Percentiles rank a stretch among this genome's conserved stretches.
phyloP scores from a whole-genome alignment of 768 basidiomycete species.

The Roridomyces roridus region DNA sequence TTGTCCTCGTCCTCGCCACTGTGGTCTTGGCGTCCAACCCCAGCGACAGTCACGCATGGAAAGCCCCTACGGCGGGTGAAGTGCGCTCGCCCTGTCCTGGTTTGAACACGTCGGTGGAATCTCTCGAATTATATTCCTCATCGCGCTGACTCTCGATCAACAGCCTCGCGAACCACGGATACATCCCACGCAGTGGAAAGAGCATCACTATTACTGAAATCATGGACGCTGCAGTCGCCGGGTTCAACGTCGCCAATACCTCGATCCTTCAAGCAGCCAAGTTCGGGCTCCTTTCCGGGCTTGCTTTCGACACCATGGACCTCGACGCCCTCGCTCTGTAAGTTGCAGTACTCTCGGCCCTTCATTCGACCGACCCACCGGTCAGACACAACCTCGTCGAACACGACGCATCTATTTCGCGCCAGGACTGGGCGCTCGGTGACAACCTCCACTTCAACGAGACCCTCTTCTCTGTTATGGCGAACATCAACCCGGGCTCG shows the following conservation, averaged over 20 bases:
- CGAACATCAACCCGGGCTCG: conserved; percentile 18
- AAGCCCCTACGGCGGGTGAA: neutral
- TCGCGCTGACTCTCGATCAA: too few relatives aligned
- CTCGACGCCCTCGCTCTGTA: neutral
- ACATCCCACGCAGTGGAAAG: conserved; percentile 2
- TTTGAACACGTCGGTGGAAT: neutral
- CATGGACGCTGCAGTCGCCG: neutral
- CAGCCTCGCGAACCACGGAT: conserved; percentile 15
- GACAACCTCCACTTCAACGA: conserved; percentile 23
- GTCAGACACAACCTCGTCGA: conserved; percentile 15
- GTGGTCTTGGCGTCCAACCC: too few relatives aligned
- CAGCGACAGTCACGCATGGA: neutral
- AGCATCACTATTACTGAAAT: neutral
- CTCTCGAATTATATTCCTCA: neutral
- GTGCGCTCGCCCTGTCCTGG: neutral
- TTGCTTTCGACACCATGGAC: neutral
- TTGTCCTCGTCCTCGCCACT: too few relatives aligned
- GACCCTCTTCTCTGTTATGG: conserved; percentile 3
- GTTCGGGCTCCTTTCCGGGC: neutral
- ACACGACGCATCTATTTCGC: conserved; percentile 20
- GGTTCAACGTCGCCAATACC: conserved; percentile 4
- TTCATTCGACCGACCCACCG: too few relatives aligned
- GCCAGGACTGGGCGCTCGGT: conserved; percentile 4
- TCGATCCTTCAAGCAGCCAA: conserved; percentile 1
- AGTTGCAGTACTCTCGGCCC: too few relatives aligned